Conservation (phyloP, 192 early-diverging fungal genomes). For the Coemansia erecta region DNA sequence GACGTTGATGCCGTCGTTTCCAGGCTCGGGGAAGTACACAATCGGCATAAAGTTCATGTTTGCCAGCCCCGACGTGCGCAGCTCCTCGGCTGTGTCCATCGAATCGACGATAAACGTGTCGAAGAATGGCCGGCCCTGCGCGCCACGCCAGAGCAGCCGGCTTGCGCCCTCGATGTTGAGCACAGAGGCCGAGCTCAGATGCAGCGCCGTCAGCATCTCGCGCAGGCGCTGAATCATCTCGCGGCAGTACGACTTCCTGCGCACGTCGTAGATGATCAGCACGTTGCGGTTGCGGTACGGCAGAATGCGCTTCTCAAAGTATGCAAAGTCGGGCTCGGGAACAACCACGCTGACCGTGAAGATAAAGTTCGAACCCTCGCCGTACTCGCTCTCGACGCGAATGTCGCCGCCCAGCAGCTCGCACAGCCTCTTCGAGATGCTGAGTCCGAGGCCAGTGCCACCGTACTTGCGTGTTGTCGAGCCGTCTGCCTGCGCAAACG, state of each 20-base stretch:
- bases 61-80: slow-evolving; percentile 49
- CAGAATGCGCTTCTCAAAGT: slow-evolving; percentile 48
- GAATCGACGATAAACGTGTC: slow-evolving; percentile 70
- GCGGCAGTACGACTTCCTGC: slow-evolving; percentile 34
- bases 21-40: slow-evolving; percentile 57
- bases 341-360: slow-evolving; percentile 66
- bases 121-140: slow-evolving; percentile 48
- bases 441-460: slow-evolving; percentile 82
- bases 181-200: slow-evolving; percentile 56
- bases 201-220: slow-evolving; percentile 54
- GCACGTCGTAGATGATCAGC: slow-evolving; percentile 61
- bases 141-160: slow-evolving; percentile 37
- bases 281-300: slow-evolving; percentile 66
- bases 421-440: slow-evolving; percentile 76
- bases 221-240: slow-evolving; percentile 37
- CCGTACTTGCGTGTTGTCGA: slow-evolving; percentile 82
- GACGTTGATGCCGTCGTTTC: slow-evolving; percentile 27
- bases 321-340: slow-evolving; percentile 23
- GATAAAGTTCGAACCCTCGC: slow-evolving; percentile 75
- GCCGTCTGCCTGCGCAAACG: slow-evolving; percentile 81
- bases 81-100: slow-evolving; percentile 58
- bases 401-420: slow-evolving; percentile 77
- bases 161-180: slow-evolving; percentile 29
- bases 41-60: slow-evolving; percentile 69
- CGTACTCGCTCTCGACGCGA: slow-evolving; percentile 71